Conservation (phyloP, 768 basidiomycete species). For the Boletus sp. region DNA sequence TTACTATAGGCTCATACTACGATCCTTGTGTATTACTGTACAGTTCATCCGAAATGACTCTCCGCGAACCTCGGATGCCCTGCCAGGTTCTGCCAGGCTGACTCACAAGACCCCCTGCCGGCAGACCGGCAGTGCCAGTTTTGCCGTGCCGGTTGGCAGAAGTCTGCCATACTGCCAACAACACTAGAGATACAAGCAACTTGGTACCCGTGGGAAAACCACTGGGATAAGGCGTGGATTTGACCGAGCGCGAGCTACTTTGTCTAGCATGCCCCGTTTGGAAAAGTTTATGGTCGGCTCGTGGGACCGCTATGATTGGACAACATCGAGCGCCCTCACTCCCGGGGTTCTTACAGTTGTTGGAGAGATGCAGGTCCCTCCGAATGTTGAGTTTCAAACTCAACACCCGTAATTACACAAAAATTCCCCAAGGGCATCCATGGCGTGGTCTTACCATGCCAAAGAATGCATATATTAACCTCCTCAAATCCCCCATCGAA, state of each 20-base stretch:
- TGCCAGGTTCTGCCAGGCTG: no score
- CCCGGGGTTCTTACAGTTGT: constrained; percentile 6
- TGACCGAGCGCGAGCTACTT: constrained; percentile 5
- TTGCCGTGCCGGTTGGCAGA: no score
- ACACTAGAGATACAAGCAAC: no score
- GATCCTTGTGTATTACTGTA: no score
- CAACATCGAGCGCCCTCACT: constrained; percentile 4
- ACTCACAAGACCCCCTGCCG: no score
- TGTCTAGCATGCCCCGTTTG: constrained; percentile 8
- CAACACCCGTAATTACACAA: constrained; percentile 8
- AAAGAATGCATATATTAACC: not conserved
- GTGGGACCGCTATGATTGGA: not conserved
- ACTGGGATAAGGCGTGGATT: not conserved
- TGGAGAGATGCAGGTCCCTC: constrained; percentile 15
- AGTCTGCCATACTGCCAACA: no score
- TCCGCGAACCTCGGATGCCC: no score
- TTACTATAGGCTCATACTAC: no score
- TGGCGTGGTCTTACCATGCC: constrained; percentile 11
- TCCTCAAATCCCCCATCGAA: constrained; percentile 5
- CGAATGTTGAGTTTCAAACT: not conserved
- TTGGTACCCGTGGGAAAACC: no score
- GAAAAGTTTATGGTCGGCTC: not conserved
- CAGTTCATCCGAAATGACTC: no score
- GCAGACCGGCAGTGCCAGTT: no score
- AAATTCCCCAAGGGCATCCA: constrained; percentile 5